phyloP scores from a whole-genome alignment of 192 early-diverging fungal species.

The Geranomyces michiganensis region DNA sequence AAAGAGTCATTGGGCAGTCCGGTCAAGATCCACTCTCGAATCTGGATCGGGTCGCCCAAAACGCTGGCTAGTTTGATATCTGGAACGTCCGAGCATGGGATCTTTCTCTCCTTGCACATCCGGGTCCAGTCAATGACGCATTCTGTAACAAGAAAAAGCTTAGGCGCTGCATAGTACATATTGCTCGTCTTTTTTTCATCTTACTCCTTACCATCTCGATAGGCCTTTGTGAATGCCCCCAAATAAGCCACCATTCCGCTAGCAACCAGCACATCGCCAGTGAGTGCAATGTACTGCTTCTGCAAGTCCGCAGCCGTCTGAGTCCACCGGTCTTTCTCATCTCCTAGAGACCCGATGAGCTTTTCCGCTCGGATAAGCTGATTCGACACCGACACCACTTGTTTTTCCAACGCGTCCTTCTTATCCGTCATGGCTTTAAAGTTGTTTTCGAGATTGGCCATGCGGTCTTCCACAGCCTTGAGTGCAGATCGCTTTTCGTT shows the following conservation, averaged over 20 bases:
- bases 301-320: constrained; percentile 57
- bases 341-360: constrained; percentile 62
- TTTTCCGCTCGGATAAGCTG: constrained; percentile 64
- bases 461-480: constrained; percentile 64
- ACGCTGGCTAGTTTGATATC: constrained; percentile 53
- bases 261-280: constrained; percentile 62
- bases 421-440: constrained; percentile 60
- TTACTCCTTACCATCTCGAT: constrained; percentile 45
- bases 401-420: constrained; percentile 59
- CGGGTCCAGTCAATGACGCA: constrained; percentile 53
- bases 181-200: not conserved
- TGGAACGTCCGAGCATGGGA: constrained; percentile 55
- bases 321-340: constrained; percentile 63
- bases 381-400: constrained; percentile 63
- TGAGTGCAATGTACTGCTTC: constrained; percentile 53
- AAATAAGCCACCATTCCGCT: constrained; percentile 65
- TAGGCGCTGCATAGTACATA: not conserved
- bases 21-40: constrained; percentile 57
- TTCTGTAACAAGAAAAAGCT: constrained; percentile 31
- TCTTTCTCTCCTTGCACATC: constrained; percentile 47
- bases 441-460: constrained; percentile 57
- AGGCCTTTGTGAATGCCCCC: constrained; percentile 63
- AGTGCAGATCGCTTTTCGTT: constrained; percentile 62
- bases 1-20: constrained; percentile 65
- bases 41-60: constrained; percentile 60